Conservation (phyloP, 768 basidiomycete species). For the Flagelloscypha sp. region DNA sequence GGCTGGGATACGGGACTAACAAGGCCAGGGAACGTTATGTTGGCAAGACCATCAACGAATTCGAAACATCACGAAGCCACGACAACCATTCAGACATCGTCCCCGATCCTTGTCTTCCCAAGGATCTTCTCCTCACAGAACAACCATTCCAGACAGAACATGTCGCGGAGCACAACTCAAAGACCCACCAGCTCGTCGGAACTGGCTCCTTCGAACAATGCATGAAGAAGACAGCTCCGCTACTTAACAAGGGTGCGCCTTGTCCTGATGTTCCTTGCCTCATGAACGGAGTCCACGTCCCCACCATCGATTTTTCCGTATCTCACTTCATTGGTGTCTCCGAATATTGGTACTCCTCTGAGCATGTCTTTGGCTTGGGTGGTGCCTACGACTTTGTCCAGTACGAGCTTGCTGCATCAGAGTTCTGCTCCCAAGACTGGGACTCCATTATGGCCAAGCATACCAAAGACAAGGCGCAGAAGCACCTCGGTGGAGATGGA, state of each 20-base stretch:
- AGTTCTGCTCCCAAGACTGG: slow-evolving; percentile 83
- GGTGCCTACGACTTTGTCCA: slow-evolving; percentile 95
- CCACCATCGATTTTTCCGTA: slow-evolving; percentile 87
- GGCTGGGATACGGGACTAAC: slow-evolving; percentile 98
- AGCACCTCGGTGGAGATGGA: slow-evolving; percentile 47
- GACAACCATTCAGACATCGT: slow-evolving; percentile 33
- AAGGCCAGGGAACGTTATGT: slow-evolving; percentile 93
- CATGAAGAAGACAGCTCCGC: slow-evolving; percentile 56
- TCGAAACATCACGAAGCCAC: slow-evolving; percentile 33
- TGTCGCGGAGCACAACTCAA: slow-evolving; percentile 33
- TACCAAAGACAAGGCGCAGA: slow-evolving; percentile 37
- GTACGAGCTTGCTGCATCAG: slow-evolving; percentile 86
- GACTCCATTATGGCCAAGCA: slow-evolving; percentile 62
- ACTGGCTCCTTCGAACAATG: slow-evolving; percentile 90
- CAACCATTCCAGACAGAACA: slow-evolving; percentile 35
- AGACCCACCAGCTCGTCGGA: slow-evolving; percentile 61
- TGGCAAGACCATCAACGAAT: slow-evolving; percentile 51
- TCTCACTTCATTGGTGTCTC: slow-evolving; percentile 95
- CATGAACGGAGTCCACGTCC: slow-evolving; percentile 91
- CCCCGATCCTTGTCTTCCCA: slow-evolving; percentile 87
- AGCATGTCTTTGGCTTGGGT: slow-evolving; percentile 91
- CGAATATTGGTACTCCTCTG: slow-evolving; percentile 99
- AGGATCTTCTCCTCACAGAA: slow-evolving; percentile 56
- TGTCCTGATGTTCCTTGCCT: slow-evolving; percentile 83
- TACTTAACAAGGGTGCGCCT: slow-evolving; percentile 78